Base-by-base conservation (phyloP, 352 stramenopile genomes). In the Phytophthora pluvialis region DNA sequence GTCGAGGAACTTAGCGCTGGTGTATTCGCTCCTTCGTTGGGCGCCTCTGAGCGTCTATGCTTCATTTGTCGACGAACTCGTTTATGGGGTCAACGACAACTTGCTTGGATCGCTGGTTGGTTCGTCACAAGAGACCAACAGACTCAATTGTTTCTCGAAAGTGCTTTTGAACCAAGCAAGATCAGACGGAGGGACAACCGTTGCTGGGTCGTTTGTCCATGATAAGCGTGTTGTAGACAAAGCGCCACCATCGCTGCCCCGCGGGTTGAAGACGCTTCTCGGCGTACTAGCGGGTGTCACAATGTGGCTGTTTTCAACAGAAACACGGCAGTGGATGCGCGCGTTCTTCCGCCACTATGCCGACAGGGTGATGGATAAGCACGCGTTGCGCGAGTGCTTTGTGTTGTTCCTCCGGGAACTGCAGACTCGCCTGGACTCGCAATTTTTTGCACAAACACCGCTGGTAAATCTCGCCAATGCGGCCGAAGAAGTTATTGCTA, bases 1-100 rank as follows among this genome's bases (percentile, higher is more conserved):
- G 9, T 82, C 75, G 12, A 87, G 81, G 69, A 87, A 89, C 50
- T 58, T 89, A 51, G 71, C 77, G 16, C 53, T 89, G 1, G 38
- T 86, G 13, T 83, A 74, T 40, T 73, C 62, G 13, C 84, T 89
- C 16, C 28, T 81, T 11, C 51, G 72, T 4, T 87, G 75, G 77
- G 77, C 80, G 5, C 75, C 77, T 7, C 60, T 89, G 18, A 68
- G 68, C 9, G 60, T 70, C 8, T 84, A 87, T 46, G 69, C 73
- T n/a, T 51, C 67, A 10, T 84, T 85, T 10, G 67, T 77, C 8
- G 77, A 88, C 26, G 77, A 85, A 13, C 57, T 86, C 12, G 70
- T 81, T 18, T 75, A 85, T 40, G 26, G 67, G 10, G 46, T 79
- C 4, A 72, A 88, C 42, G 51, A 68, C 28, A 60, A 59, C 3